phyloP scores from a whole-genome alignment of 768 basidiomycete genomes.

The Serendipita sp. region DNA sequence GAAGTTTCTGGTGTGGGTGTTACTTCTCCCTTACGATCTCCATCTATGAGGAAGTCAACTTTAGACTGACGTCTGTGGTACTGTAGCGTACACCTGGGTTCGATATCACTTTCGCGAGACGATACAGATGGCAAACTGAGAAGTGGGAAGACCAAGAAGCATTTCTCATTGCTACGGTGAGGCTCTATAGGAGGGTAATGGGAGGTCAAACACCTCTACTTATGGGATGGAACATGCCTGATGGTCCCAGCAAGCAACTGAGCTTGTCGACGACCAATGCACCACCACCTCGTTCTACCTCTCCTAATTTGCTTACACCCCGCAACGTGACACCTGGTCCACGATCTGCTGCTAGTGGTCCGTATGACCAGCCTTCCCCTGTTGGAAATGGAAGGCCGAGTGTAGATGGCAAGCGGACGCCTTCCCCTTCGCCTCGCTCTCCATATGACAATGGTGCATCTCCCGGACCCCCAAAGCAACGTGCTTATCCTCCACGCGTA shows the following conservation, averaged over 20 bases:
- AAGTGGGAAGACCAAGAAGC: slow-evolving; percentile 47
- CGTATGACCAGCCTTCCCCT: not conserved
- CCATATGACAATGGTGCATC: not conserved
- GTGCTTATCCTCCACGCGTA: not conserved
- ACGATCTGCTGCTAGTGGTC: not conserved
- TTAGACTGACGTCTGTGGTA: not conserved
- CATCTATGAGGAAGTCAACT: not conserved
- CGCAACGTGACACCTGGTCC: not conserved
- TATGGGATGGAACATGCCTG: slow-evolving; percentile 12
- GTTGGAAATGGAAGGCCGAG: not conserved
- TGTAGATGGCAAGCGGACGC: not conserved
- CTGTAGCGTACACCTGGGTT: slow-evolving; percentile 40
- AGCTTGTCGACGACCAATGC: not conserved
- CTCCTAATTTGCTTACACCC: not conserved
- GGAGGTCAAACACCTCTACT: slow-evolving; percentile 18
- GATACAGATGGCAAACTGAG: slow-evolving; percentile 85
- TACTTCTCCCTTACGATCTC: not conserved
- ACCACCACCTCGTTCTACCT: not conserved
- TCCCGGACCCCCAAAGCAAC: not conserved
- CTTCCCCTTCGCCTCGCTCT: not conserved
- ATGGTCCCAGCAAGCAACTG: slow-evolving; percentile 8
- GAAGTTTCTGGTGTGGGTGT: slow-evolving; percentile 57
- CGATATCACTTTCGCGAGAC: slow-evolving; percentile 73
- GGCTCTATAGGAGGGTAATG: slow-evolving; percentile 23
- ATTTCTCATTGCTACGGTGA: slow-evolving; percentile 54